These are phyloP conservation scores for Hypomontagnella submonticulosa DNA, from an alignment of 495 filamentous ascomycete genomes.

Conservation along the genomic window DNA sequence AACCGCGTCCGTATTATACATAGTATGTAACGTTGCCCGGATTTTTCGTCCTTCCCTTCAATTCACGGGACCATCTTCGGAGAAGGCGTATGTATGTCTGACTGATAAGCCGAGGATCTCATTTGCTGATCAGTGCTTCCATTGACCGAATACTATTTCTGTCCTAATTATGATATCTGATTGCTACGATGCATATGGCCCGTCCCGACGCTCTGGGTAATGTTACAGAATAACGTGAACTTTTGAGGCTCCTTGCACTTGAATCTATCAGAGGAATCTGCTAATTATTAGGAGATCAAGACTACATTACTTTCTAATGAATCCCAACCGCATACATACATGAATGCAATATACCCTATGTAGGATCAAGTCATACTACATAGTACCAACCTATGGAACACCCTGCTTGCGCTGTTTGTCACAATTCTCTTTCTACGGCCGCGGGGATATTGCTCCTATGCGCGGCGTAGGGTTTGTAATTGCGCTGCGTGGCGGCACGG, in stretches of 20 bases:
- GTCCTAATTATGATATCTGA: slow-evolving; percentile 18
- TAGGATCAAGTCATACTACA: neutral
- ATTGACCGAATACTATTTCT: slow-evolving; percentile 3
- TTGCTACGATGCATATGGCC: slow-evolving; percentile 32
- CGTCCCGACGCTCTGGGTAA: slow-evolving; percentile 28
- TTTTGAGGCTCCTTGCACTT: neutral
- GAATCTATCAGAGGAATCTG: slow-evolving; percentile 4
- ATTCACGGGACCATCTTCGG: slow-evolving; percentile 1
- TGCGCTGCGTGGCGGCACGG: neutral
- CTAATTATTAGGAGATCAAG: neutral
- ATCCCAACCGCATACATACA: too few relatives aligned
- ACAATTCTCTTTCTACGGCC: neutral
- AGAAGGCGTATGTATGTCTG: neutral
- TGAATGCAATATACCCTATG: neutral
- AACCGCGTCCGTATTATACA: neutral
- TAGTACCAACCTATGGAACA: too few relatives aligned
- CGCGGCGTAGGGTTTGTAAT: neutral
- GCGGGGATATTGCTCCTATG: slow-evolving; percentile 7
- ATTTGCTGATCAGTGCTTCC: slow-evolving; percentile 3
- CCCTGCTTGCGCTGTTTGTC: too few relatives aligned
- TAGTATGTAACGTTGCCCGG: slow-evolving; percentile 43
- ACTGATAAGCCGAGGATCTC: neutral
- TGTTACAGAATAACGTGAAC: slow-evolving; percentile 33
- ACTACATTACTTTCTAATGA: too few relatives aligned
- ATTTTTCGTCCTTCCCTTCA: neutral